Conservation (phyloP, 371 early-diverging fungal genomes). For the Apophysomyces trapeziformis region DNA sequence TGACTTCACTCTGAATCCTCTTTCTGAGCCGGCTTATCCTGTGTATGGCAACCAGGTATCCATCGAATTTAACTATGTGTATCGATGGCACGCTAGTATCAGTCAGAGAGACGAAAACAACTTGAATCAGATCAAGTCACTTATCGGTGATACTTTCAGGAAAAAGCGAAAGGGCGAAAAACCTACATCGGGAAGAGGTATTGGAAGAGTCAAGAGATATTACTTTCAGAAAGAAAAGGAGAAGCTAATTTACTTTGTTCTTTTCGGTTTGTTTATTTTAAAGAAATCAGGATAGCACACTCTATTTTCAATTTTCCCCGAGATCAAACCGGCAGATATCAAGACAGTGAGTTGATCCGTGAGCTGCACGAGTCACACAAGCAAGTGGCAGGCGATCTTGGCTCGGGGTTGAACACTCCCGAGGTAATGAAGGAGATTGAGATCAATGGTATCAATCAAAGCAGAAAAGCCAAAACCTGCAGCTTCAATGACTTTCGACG, state of each 20-base stretch:
- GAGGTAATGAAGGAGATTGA: conserved; percentile 48
- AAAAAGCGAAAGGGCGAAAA: conserved; percentile 2
- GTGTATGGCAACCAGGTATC: conserved; percentile 54
- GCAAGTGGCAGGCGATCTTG: conserved; percentile 40
- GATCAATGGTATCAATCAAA: conserved; percentile 50
- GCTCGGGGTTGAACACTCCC: conserved; percentile 51
- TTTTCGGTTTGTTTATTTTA: conserved; percentile 37
- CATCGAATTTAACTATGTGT: conserved; percentile 54
- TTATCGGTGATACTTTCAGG: neutral
- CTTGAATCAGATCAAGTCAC: conserved; percentile 36
- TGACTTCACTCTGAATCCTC: conserved; percentile 40
- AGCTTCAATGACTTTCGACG: conserved; percentile 56
- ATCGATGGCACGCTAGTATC: conserved; percentile 58
- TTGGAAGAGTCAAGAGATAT: conserved; percentile 33
- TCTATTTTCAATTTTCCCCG: conserved; percentile 48
- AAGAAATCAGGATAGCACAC: conserved; percentile 38
- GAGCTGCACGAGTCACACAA: conserved; percentile 28
- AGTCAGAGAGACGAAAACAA: conserved; percentile 45
- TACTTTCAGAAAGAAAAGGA: too few species aligned
- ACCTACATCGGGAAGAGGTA: conserved; percentile 22
- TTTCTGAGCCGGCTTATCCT: conserved; percentile 25
- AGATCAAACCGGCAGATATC: conserved; percentile 35
- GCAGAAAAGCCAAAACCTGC: conserved; percentile 38
- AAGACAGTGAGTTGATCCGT: conserved; percentile 34
- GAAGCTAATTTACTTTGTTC: too few species aligned